Conservation (phyloP, 331 rosid species). For the Acacia pycnantha region DNA sequence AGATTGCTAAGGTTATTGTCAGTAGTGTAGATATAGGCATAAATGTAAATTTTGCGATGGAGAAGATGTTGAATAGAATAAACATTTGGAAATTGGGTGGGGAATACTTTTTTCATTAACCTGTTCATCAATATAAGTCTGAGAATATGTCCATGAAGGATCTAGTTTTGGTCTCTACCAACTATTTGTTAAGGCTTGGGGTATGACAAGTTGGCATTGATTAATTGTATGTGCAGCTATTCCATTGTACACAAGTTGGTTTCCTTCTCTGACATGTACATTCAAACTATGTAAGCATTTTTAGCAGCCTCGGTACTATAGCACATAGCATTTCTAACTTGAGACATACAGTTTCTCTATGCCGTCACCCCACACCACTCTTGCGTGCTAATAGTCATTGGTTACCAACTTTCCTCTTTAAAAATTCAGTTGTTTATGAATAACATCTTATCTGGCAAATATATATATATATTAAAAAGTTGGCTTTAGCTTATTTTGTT, state of each 20-base stretch:
- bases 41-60: conserved; percentile 14
- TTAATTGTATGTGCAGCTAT: not conserved
- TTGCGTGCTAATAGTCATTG: conserved; percentile 1
- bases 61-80: not conserved
- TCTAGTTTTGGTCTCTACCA: not conserved
- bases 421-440: not conserved
- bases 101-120: conserved; percentile 1
- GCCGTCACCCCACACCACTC: conserved; percentile 2
- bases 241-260: conserved; percentile 16
- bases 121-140: not conserved
- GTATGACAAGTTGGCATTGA: not conserved
- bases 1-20: conserved; percentile 11
- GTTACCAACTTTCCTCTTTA: not conserved
- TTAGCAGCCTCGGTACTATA: conserved; percentile 9
- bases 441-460: not conserved
- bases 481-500: not conserved
- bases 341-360: conserved; percentile 10
- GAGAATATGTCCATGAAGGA: conserved; percentile 3
- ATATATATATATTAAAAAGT: not conserved
- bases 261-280: conserved; percentile 17
- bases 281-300: conserved; percentile 1
- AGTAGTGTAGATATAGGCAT: not conserved
- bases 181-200: conserved; percentile 7
- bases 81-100: not conserved
- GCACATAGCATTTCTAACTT: not conserved